These are phyloP conservation scores for Mycocentrospora acerina DNA, from an alignment of 2,329 filamentous ascomycete species.

Conservation along the genomic window DNA sequence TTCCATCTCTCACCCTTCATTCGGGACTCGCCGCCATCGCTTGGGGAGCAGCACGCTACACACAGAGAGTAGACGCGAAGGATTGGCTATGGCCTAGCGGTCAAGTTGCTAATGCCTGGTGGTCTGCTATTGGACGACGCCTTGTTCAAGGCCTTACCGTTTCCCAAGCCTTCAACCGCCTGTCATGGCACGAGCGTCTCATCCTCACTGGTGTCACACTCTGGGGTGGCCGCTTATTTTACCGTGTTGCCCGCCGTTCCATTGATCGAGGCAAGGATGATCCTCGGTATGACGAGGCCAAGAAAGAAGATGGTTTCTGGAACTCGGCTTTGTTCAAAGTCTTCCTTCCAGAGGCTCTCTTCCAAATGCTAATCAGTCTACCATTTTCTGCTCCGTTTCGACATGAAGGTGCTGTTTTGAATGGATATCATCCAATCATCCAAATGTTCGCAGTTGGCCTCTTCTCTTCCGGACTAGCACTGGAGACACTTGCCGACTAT, in stretches of 20 bases:
- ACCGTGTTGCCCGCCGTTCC: conserved; percentile 54
- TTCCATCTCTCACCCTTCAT: conserved; percentile 58
- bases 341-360: conserved; percentile 60
- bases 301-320: conserved; percentile 59
- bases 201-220: conserved; percentile 58
- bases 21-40: conserved; percentile 54
- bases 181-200: conserved; percentile 58
- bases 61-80: conserved; percentile 60
- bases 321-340: conserved; percentile 55
- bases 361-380: conserved; percentile 58
- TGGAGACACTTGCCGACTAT: conserved; percentile 59
- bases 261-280: conserved; percentile 57
- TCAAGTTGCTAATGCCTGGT: conserved; percentile 62
- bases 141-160: conserved; percentile 51
- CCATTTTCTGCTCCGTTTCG: conserved; percentile 60
- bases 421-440: conserved; percentile 40
- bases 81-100: conserved; percentile 61
- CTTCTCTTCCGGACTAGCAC: conserved; percentile 57
- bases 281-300: conserved; percentile 55
- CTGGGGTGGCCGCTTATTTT: conserved; percentile 60
- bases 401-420: conserved; percentile 43
- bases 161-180: conserved; percentile 48
- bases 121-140: conserved; percentile 58
- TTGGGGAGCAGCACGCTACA: conserved; percentile 55
- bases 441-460: conserved; percentile 53